These are phyloP conservation scores for Elsinoe arachidis DNA, from an alignment of 2,329 filamentous ascomycete genomes.

Conservation along the genomic window DNA sequence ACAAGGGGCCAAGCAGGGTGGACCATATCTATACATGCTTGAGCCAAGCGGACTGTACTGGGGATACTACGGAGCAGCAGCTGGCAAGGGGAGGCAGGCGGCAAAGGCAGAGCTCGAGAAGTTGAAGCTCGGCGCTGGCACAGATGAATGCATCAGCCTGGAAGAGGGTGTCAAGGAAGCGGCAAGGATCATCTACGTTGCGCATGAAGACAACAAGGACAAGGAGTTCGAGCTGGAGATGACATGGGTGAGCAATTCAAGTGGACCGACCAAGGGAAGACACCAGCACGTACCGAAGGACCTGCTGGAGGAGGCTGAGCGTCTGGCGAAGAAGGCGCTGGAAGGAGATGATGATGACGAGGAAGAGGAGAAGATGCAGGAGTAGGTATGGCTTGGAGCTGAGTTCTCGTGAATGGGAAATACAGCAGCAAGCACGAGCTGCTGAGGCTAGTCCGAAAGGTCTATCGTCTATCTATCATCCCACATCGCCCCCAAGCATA, in stretches of 20 bases:
- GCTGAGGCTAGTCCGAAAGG: neutral
- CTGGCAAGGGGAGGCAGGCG: slow-evolving; percentile 90
- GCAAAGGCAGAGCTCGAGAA: slow-evolving; percentile 99
- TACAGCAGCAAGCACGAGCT: neutral
- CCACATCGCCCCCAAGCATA: neutral
- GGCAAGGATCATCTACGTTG: slow-evolving; percentile 91
- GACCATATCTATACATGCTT: slow-evolving; percentile 96
- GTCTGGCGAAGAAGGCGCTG: slow-evolving; percentile 79
- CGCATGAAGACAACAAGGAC: slow-evolving; percentile 98
- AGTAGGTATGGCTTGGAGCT: slow-evolving; percentile 44
- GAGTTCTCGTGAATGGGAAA: neutral
- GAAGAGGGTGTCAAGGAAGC: slow-evolving; percentile 91
- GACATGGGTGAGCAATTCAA: slow-evolving; percentile 85
- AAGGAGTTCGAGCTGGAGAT: slow-evolving; percentile 99
- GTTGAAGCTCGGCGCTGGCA: slow-evolving; percentile 59
- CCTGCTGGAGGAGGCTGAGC: slow-evolving; percentile 83
- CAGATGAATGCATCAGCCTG: slow-evolving; percentile 65
- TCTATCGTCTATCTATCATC: neutral
- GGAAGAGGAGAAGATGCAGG: slow-evolving; percentile 86
- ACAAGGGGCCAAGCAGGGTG: slow-evolving; percentile 66
- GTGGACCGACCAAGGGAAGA: slow-evolving; percentile 83
- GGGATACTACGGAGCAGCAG: slow-evolving; percentile 97
- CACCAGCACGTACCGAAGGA: slow-evolving; percentile 92
- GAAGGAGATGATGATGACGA: slow-evolving; percentile 79
- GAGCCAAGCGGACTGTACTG: slow-evolving; percentile 96